Evolutionary conservation across 768 basidiomycete species (phyloP).

Genomic region (Hysterangium stoloniferum): DNA sequence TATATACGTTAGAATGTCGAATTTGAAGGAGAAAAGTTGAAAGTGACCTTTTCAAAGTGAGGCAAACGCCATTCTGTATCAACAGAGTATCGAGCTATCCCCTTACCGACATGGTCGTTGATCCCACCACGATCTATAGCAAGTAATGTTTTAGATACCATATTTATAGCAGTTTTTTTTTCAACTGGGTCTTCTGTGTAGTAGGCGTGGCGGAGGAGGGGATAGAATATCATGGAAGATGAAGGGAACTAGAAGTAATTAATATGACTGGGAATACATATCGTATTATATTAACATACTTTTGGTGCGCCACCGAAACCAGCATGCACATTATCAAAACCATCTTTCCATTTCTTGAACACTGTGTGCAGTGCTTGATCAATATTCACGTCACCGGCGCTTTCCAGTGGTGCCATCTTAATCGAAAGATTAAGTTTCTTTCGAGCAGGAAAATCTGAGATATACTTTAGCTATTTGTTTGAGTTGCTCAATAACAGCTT

Average conservation of each 20-base stretch:
- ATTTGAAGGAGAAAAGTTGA: constrained; percentile 17
- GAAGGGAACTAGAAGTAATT: constrained; percentile 5
- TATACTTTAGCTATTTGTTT: background rate
- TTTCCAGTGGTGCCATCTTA: too few species aligned
- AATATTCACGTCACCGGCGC: background rate
- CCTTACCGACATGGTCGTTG: constrained; percentile 33
- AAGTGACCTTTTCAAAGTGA: constrained; percentile 30
- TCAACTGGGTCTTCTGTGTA: constrained; percentile 4
- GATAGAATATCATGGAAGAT: constrained; percentile 19
- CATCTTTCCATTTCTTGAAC: constrained; percentile 9
- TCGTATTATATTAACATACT: too few species aligned
- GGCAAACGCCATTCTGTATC: constrained; percentile 35
- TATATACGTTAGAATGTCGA: background rate
- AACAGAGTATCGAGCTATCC: constrained; percentile 33
- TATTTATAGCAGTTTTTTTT: constrained; percentile 10
- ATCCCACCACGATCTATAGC: constrained; percentile 28
- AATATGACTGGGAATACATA: background rate
- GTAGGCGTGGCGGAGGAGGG: constrained; percentile 18
- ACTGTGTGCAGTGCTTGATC: background rate
- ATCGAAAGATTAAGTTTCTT: too few species aligned
- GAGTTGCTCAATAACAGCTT: constrained; percentile 3
- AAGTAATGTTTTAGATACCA: constrained; percentile 20
- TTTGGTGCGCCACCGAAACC: constrained; percentile 34
- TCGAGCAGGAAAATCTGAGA: too few species aligned
- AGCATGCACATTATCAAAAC: constrained; percentile 26